Evolutionary conservation across 371 early-diverging fungal genomes (phyloP).

Genomic region (Umbelopsis sp.): DNA sequence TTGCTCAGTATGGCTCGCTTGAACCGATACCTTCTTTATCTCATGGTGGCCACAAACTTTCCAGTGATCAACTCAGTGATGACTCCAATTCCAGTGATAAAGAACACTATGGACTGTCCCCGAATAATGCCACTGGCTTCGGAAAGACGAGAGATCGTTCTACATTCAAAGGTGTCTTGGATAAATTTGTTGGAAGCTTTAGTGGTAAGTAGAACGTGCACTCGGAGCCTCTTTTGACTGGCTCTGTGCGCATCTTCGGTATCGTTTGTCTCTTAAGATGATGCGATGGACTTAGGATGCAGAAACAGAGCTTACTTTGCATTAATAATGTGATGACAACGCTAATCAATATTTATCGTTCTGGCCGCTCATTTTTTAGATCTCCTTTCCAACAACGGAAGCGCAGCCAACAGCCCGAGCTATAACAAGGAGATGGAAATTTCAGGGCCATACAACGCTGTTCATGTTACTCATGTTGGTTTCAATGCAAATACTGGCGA

Average conservation of each 20-base stretch:
- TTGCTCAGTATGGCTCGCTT: slow-evolving; percentile 10
- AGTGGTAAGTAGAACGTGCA: slow-evolving; percentile 50
- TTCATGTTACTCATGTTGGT: slow-evolving; percentile 95
- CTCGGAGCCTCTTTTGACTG: slow-evolving; percentile 1
- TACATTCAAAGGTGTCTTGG: slow-evolving; percentile 71
- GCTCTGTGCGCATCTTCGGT: too few relatives aligned
- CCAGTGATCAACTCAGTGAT: slow-evolving; percentile 12
- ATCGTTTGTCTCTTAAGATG: too few relatives aligned
- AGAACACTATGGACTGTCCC: slow-evolving; percentile 11
- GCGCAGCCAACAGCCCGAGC: slow-evolving; percentile 39
- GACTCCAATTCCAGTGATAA: slow-evolving; percentile 16
- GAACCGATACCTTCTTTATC: not conserved
- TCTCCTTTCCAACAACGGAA: slow-evolving; percentile 58
- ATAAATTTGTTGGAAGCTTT: slow-evolving; percentile 64
- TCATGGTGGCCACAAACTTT: not conserved
- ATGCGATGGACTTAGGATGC: too few relatives aligned
- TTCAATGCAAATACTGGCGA: slow-evolving; percentile 91
- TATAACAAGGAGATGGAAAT: slow-evolving; percentile 82
- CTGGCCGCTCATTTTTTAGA: slow-evolving; percentile 36
- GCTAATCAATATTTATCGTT: too few relatives aligned
- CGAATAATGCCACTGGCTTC: slow-evolving; percentile 12
- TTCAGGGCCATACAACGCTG: slow-evolving; percentile 95
- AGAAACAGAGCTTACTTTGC: too few relatives aligned
- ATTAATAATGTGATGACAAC: too few relatives aligned
- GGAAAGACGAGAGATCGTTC: slow-evolving; percentile 51